Conservation (phyloP, 345 rosid species). For the Noccaea caerulescens region DNA sequence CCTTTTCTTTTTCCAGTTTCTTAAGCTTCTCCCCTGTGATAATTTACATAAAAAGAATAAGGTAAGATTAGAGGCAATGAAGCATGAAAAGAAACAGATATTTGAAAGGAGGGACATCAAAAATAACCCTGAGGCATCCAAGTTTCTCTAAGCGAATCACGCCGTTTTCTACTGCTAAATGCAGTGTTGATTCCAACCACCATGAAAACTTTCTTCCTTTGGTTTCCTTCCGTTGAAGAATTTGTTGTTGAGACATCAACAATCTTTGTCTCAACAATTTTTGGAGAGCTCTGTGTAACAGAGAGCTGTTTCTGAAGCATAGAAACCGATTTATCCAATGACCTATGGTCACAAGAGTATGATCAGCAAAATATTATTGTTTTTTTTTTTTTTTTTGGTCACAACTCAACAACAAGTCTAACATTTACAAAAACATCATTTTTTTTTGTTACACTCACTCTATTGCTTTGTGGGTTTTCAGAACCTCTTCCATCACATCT, state of each 20-base stretch:
- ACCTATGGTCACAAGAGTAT: slow-evolving; percentile 49
- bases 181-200: slow-evolving; percentile 97
- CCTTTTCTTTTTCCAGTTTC: slow-evolving; percentile 86
- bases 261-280: slow-evolving; percentile 44
- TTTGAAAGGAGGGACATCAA: slow-evolving; percentile 21
- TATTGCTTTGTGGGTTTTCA: slow-evolving; percentile 77
- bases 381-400: too few relatives aligned
- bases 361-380: slow-evolving; percentile 16
- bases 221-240: slow-evolving; percentile 39
- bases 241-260: slow-evolving; percentile 45
- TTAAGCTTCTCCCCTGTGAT: slow-evolving; percentile 72
- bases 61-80: slow-evolving; percentile 19
- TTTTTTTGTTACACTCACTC: slow-evolving; percentile 58
- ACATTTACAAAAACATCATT: not conserved
- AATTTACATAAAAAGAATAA: not conserved
- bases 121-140: slow-evolving; percentile 97
- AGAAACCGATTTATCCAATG: slow-evolving; percentile 76
- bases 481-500: slow-evolving; percentile 64
- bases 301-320: slow-evolving; percentile 80
- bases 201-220: slow-evolving; percentile 68
- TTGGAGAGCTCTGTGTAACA: slow-evolving; percentile 54
- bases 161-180: slow-evolving; percentile 93
- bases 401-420: slow-evolving; percentile 10
- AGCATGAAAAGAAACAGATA: slow-evolving; percentile 5
- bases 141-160: slow-evolving; percentile 90